Conservation (phyloP, 352 stramenopile species). For the Phytophthora cryptogea region DNA sequence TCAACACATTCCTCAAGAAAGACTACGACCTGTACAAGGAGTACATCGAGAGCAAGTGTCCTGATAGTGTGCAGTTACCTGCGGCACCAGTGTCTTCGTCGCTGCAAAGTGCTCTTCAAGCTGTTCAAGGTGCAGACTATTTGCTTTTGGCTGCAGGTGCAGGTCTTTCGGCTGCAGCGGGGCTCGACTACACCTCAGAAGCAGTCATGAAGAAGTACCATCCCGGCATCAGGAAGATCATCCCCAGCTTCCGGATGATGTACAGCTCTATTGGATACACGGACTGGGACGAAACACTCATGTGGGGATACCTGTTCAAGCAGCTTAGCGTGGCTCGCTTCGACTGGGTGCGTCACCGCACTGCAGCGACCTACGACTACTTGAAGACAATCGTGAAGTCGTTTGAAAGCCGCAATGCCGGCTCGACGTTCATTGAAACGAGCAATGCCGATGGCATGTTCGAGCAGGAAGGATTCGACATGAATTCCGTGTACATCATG, state of each 20-base stretch:
- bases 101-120: conserved; percentile 32
- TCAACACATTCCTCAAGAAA: conserved; percentile 69
- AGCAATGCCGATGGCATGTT: conserved; percentile 80
- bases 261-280: conserved; percentile 64
- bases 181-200: conserved; percentile 73
- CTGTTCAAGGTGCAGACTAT: conserved; percentile 60
- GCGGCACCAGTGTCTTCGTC: conserved; percentile 27
- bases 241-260: conserved; percentile 60
- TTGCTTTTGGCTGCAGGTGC: conserved; percentile 64
- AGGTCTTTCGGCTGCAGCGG: conserved; percentile 69
- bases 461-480: conserved; percentile 65
- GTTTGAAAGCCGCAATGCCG: conserved; percentile 31
- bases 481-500: conserved; percentile 56
- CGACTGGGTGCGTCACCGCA: conserved; percentile 54
- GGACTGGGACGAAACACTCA: conserved; percentile 44
- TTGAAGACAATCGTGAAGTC: conserved; percentile 49
- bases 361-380: conserved; percentile 54
- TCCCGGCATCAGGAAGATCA: conserved; percentile 40
- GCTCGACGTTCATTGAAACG: conserved; percentile 67
- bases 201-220: conserved; percentile 70
- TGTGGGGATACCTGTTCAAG: conserved; percentile 72
- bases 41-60: conserved; percentile 30
- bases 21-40: conserved; percentile 64
- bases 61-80: conserved; percentile 24
- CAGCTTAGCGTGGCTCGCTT: conserved; percentile 64